These are phyloP conservation scores for Bremia lactucae DNA, from an alignment of 352 stramenopile genomes.

Conservation along the genomic window DNA sequence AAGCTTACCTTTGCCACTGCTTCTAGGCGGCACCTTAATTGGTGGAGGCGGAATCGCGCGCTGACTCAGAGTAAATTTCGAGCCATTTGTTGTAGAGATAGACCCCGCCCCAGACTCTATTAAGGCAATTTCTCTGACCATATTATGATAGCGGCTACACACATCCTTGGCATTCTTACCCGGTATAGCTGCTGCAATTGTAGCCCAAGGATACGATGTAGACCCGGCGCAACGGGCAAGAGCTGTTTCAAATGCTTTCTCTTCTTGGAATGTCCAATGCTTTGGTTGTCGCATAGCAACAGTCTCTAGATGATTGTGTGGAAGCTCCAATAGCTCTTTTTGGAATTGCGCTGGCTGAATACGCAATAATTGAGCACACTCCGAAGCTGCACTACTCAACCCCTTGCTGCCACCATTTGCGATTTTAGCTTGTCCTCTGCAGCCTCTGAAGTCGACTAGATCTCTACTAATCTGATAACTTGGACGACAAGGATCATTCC, in stretches of 20 bases:
- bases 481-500: constrained; percentile 21
- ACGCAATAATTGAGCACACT: constrained; percentile 22
- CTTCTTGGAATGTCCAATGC: constrained; percentile 71
- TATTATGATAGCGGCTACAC: constrained; percentile 56
- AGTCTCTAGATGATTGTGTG: constrained; percentile 6
- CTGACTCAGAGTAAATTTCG: constrained; percentile 27
- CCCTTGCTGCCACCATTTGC: constrained; percentile 4
- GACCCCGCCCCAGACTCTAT: constrained; percentile 33
- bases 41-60: constrained; percentile 53
- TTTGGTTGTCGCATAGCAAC: constrained; percentile 27
- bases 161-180: constrained; percentile 73
- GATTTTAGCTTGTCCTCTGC: constrained; percentile 2
- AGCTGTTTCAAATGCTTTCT: constrained; percentile 69
- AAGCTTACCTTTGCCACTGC: constrained; percentile 25
- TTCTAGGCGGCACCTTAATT: constrained; percentile 38
- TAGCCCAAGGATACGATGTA: constrained; percentile 69
- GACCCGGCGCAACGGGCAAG: constrained; percentile 45
- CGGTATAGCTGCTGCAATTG: constrained; percentile 55
- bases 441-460: constrained; percentile 1
- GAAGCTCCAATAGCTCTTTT: constrained; percentile 8
- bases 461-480: constrained; percentile 14
- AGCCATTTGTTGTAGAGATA: constrained; percentile 5
- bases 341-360: constrained; percentile 7
- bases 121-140: constrained; percentile 56
- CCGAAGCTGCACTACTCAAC: constrained; percentile 17